Evolutionary conservation across 1,284 basidiomycete genomes (phyloP).

Genomic region (Ganoderma resinaceum): DNA sequence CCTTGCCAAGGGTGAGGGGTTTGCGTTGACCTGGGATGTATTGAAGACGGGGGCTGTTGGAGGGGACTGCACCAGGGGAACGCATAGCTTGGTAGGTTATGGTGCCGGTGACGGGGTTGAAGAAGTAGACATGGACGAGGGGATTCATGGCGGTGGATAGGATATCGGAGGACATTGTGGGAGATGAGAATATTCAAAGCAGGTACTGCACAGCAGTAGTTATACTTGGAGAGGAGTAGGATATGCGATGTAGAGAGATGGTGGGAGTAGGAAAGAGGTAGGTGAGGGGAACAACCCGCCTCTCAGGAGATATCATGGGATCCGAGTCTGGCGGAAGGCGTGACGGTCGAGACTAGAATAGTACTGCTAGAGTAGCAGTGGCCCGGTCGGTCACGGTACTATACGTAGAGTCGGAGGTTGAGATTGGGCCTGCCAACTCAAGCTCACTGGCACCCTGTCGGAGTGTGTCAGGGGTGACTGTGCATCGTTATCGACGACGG

Average conservation of each 20-base stretch:
- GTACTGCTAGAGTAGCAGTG: no score
- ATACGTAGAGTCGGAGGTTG: no score
- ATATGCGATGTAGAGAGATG: background rate
- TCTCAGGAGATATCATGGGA: background rate
- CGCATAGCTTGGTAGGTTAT: conserved; percentile 2
- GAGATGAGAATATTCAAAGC: background rate
- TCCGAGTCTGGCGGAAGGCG: background rate
- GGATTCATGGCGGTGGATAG: background rate
- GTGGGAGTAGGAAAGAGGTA: background rate
- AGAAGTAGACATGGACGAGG: conserved; percentile 3
- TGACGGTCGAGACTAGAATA: background rate
- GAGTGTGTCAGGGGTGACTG: no score
- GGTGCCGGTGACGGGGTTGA: background rate
- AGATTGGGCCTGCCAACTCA: background rate
- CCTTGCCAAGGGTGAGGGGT: background rate
- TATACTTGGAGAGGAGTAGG: background rate
- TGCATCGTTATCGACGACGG: no score
- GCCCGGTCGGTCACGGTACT: no score
- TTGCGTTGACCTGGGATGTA: background rate
- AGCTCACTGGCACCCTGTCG: background rate
- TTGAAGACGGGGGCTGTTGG: background rate
- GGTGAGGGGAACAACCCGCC: background rate
- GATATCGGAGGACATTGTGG: background rate
- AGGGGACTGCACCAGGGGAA: background rate
- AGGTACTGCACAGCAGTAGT: conserved; percentile 1